Conservation (phyloP, 371 early-diverging fungal genomes). For the Lichtheimia corymbifera region DNA sequence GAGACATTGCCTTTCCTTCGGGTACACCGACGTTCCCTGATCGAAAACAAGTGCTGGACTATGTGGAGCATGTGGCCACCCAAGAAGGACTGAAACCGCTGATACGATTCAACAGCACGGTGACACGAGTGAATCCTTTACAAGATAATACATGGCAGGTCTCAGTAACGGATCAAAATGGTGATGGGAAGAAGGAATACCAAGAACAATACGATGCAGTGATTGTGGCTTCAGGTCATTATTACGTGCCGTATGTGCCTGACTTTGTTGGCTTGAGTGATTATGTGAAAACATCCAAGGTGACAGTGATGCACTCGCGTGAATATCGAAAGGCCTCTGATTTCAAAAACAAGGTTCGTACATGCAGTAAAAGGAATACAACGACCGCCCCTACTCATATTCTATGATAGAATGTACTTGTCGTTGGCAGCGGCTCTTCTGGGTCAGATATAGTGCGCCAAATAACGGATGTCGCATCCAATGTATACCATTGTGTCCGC, state of each 20-base stretch:
- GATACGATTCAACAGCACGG: conserved; percentile 50
- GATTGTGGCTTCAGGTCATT: conserved; percentile 63
- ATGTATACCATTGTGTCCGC: conserved; percentile 49
- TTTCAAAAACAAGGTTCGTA: conserved; percentile 44
- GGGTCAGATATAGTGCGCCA: conserved; percentile 55
- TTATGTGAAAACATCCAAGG: conserved; percentile 8
- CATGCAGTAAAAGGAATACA: too few relatives aligned
- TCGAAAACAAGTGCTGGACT: conserved; percentile 46
- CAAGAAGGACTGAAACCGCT: conserved; percentile 21
- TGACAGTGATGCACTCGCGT: conserved; percentile 49
- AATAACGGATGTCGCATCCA: conserved; percentile 29
- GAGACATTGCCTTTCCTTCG: conserved; percentile 46
- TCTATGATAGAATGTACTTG: conserved; percentile 31
- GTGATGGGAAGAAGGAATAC: conserved; percentile 2
- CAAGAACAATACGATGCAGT: conserved; percentile 55
- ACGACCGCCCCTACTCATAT: neutral
- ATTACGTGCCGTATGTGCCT: conserved; percentile 57
- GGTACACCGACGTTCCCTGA: conserved; percentile 43
- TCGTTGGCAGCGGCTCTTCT: conserved; percentile 52
- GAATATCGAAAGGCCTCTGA: conserved; percentile 53
- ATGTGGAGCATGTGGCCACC: conserved; percentile 41
- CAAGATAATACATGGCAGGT: conserved; percentile 24
- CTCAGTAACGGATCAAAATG: conserved; percentile 10
- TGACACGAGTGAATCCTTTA: conserved; percentile 29
- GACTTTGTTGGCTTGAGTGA: conserved; percentile 43